Evolutionary conservation across 805 yeast genomes (phyloP).

Genomic region (Barnettozyma californica): DNA sequence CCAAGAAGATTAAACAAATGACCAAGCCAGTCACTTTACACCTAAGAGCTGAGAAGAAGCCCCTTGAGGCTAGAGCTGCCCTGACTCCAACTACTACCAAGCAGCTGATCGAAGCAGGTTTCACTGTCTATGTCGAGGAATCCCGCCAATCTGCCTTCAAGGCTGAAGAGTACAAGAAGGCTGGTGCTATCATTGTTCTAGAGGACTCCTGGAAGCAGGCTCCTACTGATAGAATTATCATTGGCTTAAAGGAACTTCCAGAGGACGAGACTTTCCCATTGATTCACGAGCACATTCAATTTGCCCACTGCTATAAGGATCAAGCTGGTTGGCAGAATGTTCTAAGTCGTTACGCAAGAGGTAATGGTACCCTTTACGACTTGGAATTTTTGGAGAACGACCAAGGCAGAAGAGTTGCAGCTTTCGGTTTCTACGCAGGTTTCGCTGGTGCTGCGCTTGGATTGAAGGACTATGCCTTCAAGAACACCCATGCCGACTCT

Average conservation of each 20-base stretch:
- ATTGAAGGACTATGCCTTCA: conserved; percentile 89
- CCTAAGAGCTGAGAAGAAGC: conserved; percentile 95
- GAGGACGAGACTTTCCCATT: conserved; percentile 87
- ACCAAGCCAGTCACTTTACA: conserved; percentile 58
- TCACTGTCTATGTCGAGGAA: conserved; percentile 83
- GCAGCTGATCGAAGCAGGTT: conserved; percentile 79
- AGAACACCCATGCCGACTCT: conserved; percentile 63
- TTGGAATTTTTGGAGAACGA: conserved; percentile 92
- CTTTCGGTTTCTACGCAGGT: conserved; percentile 99
- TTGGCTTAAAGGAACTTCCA: conserved; percentile 94
- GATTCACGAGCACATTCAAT: conserved; percentile 93
- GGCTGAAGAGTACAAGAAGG: conserved; percentile 67
- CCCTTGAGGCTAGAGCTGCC: conserved; percentile 95
- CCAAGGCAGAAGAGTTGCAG: conserved; percentile 97
- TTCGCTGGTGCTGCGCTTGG: conserved; percentile 99
- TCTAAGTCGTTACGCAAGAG: conserved; percentile 80
- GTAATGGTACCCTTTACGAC: conserved; percentile 88
- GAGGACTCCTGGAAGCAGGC: conserved; percentile 92
- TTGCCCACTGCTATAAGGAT: conserved; percentile 97
- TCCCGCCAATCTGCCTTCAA: conserved; percentile 78
- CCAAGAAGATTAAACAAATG: conserved; percentile 6
- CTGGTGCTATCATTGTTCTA: conserved; percentile 86
- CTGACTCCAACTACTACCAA: conserved; percentile 89
- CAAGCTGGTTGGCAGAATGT: conserved; percentile 98
- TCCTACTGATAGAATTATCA: conserved; percentile 82